Conservation (phyloP, 768 basidiomycete species). For the Mycena maculata region DNA sequence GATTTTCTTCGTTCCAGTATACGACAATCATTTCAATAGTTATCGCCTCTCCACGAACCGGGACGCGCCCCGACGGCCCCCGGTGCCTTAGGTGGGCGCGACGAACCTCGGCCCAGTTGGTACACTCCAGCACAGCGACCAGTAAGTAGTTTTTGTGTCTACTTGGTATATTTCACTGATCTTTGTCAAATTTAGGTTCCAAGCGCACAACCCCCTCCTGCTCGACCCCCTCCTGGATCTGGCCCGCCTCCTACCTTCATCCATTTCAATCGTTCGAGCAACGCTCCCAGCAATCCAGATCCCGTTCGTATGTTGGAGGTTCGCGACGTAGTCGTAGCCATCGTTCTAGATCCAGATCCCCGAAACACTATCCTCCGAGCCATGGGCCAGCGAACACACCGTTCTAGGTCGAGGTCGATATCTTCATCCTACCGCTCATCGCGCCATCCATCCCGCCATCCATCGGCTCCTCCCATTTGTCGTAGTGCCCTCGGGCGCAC, state of each 20-base stretch:
- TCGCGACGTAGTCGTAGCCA: not conserved
- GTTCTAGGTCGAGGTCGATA: conserved; percentile 12
- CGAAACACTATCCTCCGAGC: not conserved
- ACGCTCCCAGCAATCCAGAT: conserved; percentile 29
- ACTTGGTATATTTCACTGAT: too few relatives aligned
- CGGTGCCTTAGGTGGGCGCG: too few relatives aligned
- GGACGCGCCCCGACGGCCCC: conserved; percentile 27
- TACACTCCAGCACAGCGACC: conserved; percentile 39
- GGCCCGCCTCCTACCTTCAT: conserved; percentile 46
- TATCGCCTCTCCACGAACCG: not conserved
- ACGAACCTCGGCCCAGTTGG: conserved; percentile 38
- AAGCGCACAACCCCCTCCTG: too few relatives aligned
- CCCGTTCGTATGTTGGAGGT: conserved; percentile 30
- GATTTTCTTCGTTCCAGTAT: too few relatives aligned
- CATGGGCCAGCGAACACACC: not conserved
- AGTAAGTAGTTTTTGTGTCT: too few relatives aligned
- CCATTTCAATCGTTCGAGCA: conserved; percentile 36
- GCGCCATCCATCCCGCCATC: conserved; percentile 4
- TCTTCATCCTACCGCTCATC: conserved; percentile 28
- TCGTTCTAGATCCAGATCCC: conserved; percentile 19
- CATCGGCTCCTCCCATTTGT: not conserved
- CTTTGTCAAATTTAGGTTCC: too few relatives aligned
- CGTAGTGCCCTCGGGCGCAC: not conserved
- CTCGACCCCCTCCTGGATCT: not conserved
- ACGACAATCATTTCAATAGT: too few relatives aligned